These are phyloP conservation scores for Syncephalastrum contaminatum DNA, from an alignment of 371 early-diverging fungal genomes.

Conservation along the genomic window DNA sequence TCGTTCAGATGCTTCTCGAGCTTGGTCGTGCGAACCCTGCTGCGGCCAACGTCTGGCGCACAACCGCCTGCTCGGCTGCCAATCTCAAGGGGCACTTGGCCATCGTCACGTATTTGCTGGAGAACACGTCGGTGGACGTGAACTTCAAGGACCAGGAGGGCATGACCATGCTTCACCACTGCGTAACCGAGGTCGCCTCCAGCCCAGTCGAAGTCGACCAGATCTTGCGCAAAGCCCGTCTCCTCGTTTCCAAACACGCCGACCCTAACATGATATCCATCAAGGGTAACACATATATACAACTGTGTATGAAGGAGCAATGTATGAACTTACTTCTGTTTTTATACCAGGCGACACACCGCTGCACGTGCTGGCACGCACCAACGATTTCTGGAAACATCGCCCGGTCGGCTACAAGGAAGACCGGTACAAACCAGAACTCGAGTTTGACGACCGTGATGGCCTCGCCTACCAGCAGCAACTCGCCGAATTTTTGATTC, in stretches of 20 bases:
- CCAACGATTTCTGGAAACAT: constrained; percentile 15
- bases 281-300: constrained; percentile 23
- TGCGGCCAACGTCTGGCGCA: constrained; percentile 53
- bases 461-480: constrained; percentile 25
- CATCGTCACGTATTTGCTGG: constrained; percentile 48
- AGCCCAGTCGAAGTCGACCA: constrained; percentile 34
- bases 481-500: constrained; percentile 27
- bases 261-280: constrained; percentile 39
- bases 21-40: constrained; percentile 47
- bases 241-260: constrained; percentile 44
- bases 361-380: constrained; percentile 40
- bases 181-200: constrained; percentile 18
- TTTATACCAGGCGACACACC: constrained; percentile 33
- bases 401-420: constrained; percentile 16
- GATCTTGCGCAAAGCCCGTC: constrained; percentile 26
- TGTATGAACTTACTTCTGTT: not conserved
- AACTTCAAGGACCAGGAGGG: constrained; percentile 33
- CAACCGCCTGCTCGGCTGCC: constrained; percentile 57
- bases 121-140: constrained; percentile 15
- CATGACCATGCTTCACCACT: constrained; percentile 47
- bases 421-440: constrained; percentile 3
- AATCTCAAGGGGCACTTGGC: constrained; percentile 58
- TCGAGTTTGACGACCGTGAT: constrained; percentile 28
- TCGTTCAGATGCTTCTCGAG: constrained; percentile 43
- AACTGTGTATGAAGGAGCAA: not conserved